Base-by-base conservation (phyloP, 441 rosid species). In the Breynia disticha region DNA sequence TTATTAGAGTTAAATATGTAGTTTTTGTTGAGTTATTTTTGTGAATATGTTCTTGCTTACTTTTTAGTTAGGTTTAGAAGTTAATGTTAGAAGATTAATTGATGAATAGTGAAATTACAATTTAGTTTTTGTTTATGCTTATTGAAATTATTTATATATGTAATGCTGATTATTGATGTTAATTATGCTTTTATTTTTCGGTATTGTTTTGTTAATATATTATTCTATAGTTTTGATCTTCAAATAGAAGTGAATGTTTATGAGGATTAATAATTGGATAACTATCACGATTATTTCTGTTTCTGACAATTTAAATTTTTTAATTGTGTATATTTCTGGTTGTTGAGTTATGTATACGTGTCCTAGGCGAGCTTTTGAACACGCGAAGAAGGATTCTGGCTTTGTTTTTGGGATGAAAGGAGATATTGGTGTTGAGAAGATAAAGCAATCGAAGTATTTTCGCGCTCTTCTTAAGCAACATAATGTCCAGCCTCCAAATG, bases 381-480 rank as follows among this genome's bases (percentile, higher is more conserved):
- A 68, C 60, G 93, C 88, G 59, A 74, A 80, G n/a, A 75, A 65
- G 59, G 74, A 69, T 65, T 72, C 85, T 48, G 84, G 83, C 20
- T 21, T 56, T 56, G 68, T 76, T 53, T 85, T 85, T 73, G 51
- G 71, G 65, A 72, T 55, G 62, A 76, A 72, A 66, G 60, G 65
- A 41, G 72, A 66, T 13, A 59, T 81, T 64, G 79, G 82, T 60
- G 48, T 78, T 53, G 89, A 77, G 41, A 82, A 76, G 73, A 73
- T 91, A 19, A 86, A 73, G 70, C 79, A 82, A 64, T 88, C 98
- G n/a, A 79, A 81, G 24, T 65, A 76, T 69, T 82, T 88, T 21
- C 62, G 22, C 24, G 60, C 74, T 58, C 78, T 68, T 63, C 69
- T 74, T 59, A 75, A 76, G 65, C 81, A 82, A 17, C 60, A 73